phyloP scores from a whole-genome alignment of 805 yeast genomes.

The Scheffersomyces amazonensis region DNA sequence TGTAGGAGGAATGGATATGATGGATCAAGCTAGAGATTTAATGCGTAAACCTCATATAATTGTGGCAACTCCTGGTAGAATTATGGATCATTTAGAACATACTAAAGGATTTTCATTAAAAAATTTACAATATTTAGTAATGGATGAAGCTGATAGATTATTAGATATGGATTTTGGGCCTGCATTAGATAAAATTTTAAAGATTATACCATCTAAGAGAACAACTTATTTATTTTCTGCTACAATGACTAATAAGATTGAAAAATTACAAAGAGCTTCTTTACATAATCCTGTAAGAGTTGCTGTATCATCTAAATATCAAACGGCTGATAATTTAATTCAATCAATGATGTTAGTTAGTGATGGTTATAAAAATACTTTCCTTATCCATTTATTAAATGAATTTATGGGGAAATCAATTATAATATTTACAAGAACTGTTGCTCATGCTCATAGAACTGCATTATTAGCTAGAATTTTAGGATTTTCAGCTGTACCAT shows the following conservation, averaged over 20 bases:
- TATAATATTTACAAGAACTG: conserved; percentile 89
- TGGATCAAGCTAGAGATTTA: conserved; percentile 94
- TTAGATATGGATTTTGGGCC: conserved; percentile 97
- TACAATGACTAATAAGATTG: conserved; percentile 95
- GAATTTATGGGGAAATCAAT: conserved; percentile 82
- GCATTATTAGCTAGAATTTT: conserved; percentile 75
- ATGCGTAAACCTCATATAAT: conserved; percentile 92
- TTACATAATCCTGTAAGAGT: conserved; percentile 84
- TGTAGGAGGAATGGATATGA: conserved; percentile 98
- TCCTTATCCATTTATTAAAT: conserved; percentile 74
- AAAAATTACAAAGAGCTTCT: conserved; percentile 91
- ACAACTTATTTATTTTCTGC: conserved; percentile 90
- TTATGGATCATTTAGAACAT: conserved; percentile 89
- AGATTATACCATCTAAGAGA: conserved; percentile 78
- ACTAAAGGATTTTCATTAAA: conserved; percentile 86
- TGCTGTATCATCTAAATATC: conserved; percentile 82
- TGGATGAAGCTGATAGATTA: conserved; percentile 97
- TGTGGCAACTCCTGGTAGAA: conserved; percentile 94
- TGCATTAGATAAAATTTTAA: conserved; percentile 80
- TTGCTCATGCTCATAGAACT: conserved; percentile 91
- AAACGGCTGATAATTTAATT: conserved; percentile 90
- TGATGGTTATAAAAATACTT: conserved; percentile 89
- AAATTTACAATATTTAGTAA: conserved; percentile 75
- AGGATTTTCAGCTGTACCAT: conserved; percentile 87
- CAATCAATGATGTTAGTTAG: conserved; percentile 90